Conservation (phyloP, 768 basidiomycete species). For the Imleria badia region DNA sequence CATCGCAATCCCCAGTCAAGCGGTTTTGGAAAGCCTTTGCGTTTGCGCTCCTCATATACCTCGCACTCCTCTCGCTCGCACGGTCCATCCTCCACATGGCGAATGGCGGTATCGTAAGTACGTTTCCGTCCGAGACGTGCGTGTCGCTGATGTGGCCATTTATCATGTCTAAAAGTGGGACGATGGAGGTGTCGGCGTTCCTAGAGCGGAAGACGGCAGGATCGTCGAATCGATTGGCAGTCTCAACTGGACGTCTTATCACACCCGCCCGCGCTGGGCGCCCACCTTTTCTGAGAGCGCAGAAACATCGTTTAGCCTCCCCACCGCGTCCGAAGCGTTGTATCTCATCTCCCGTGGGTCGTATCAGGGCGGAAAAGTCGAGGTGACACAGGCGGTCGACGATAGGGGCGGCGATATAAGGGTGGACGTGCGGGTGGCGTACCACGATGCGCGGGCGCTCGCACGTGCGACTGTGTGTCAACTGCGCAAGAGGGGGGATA, state of each 20-base stretch:
- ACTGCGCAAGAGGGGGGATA: conserved; percentile 25
- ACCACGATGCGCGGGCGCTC: conserved; percentile 21
- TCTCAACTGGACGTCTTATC: conserved; percentile 17
- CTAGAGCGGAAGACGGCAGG: conserved; percentile 14
- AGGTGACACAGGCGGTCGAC: conserved; percentile 12
- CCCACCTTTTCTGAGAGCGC: conserved; percentile 14
- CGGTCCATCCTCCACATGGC: conserved; percentile 4
- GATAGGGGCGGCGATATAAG: conserved; percentile 11
- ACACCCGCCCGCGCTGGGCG: conserved; percentile 15
- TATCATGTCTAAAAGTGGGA: not conserved
- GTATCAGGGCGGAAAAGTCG: conserved; percentile 22
- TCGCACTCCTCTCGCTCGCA: not conserved
- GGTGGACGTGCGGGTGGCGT: conserved; percentile 34
- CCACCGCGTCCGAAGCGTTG: conserved; percentile 28
- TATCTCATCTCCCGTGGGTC: conserved; percentile 37
- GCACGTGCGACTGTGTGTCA: conserved; percentile 31
- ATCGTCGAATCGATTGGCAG: conserved; percentile 12
- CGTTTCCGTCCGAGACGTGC: not conserved
- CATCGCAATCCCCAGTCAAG: conserved; percentile 1
- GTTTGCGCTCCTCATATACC: conserved; percentile 11
- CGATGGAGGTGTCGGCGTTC: not conserved
- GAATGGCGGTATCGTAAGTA: not conserved
- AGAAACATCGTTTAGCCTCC: conserved; percentile 30
- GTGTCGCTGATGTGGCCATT: not conserved
- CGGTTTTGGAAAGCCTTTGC: conserved; percentile 18